A percentile compares a stretch with the other conserved stretches of the same genome.
These are phyloP conservation scores for Sporothrix variecibatus DNA, from an alignment of 2,329 filamentous ascomycete genomes.

Conservation along the genomic window DNA sequence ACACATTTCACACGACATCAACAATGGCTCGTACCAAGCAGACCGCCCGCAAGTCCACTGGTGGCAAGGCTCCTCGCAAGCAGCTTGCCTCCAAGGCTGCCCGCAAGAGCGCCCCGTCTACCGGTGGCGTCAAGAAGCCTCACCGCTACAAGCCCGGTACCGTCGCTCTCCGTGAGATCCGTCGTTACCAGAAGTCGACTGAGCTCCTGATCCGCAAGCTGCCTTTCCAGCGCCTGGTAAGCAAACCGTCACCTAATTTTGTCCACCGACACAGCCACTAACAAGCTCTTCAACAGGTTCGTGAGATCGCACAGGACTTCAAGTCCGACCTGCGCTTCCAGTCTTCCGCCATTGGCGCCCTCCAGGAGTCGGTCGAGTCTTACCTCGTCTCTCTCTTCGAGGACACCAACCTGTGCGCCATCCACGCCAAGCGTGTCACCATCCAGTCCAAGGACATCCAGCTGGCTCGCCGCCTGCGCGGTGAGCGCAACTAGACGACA, in stretches of 20 bases:
- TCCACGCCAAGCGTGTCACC: slow-evolving; percentile 99
- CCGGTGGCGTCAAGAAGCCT: slow-evolving; percentile 96
- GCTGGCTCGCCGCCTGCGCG: slow-evolving; percentile 90
- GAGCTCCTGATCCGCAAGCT: slow-evolving; percentile 96
- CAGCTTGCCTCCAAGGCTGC: slow-evolving; percentile 99
- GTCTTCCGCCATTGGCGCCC: slow-evolving; percentile 93
- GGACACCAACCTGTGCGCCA: slow-evolving; percentile 97
- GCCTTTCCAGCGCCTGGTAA: slow-evolving; percentile 91
- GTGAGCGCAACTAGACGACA: slow-evolving; percentile 76
- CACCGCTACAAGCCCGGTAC: slow-evolving; percentile 89
- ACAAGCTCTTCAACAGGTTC: slow-evolving; percentile 54
- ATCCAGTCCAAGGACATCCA: slow-evolving; percentile 98
- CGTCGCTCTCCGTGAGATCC: slow-evolving; percentile 97
- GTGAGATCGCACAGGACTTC: slow-evolving; percentile 95
- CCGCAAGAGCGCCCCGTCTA: slow-evolving; percentile 96
- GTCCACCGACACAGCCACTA: neutral
- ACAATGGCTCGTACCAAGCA: slow-evolving; percentile 68
- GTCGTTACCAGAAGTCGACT: slow-evolving; percentile 96
- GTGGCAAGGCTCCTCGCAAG: slow-evolving; percentile 83
- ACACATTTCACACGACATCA: slow-evolving; percentile 36
- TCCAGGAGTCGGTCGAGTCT: slow-evolving; percentile 98
- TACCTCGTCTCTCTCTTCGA: slow-evolving; percentile 98
- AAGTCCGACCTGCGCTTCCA: slow-evolving; percentile 97
- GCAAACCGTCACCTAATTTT: slow-evolving; percentile 36
- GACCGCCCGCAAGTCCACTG: slow-evolving; percentile 73